Base-by-base conservation (phyloP, 768 basidiomycete genomes). In the Xerocomellus chrysenteron region DNA sequence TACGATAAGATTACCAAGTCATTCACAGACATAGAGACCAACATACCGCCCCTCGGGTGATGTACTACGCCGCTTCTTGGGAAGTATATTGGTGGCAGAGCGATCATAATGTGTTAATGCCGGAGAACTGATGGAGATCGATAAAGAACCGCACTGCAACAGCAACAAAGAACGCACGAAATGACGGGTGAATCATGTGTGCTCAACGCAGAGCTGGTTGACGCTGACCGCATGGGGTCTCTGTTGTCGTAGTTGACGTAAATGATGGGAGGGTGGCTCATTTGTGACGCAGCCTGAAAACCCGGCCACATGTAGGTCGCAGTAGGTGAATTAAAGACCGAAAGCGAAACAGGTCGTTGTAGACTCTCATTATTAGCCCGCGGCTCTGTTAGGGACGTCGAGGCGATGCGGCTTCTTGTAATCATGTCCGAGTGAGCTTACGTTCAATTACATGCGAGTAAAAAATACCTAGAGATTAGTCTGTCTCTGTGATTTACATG, bases 231-330 rank as follows among this genome's bases (percentile, higher is more conserved):
- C 72, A 59, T 64, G 67, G 65, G 48, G 41, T 66, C 62, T 71
- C 65, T 63, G n/a, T 58, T 63, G 61, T 72, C 63, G 49, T 71
- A 66, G 57, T 71, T 65, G 62, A 75, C 75, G 61, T 77, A 77
- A 59, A 76, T 66, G 50, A 73, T 64, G 30, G 79, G 78, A 48
- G 68, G 70, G 56, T 70, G 64, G 50, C 61, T 65, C 74, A 77
- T 78, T 64, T 76, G 71, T 36, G 77, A 80, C 26, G 76, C 75
- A 58, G 77, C 70, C 60, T 73, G 69, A 57, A 81, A 73, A 54
- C 65, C 71, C n/a, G 78, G 77, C 80, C 79, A 82, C 64, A 73
- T 70, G 65, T 74, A 82, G 45, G 77, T 75, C 57, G 79, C 75
- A 52, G 74, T 77, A 46, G 76, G 71, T 45, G 75, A 73, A 63